A percentile compares a stretch with the other conserved stretches of the same genome.
Evolutionary conservation across 768 basidiomycete genomes (phyloP).

Genomic region (Pholiota microspora): DNA sequence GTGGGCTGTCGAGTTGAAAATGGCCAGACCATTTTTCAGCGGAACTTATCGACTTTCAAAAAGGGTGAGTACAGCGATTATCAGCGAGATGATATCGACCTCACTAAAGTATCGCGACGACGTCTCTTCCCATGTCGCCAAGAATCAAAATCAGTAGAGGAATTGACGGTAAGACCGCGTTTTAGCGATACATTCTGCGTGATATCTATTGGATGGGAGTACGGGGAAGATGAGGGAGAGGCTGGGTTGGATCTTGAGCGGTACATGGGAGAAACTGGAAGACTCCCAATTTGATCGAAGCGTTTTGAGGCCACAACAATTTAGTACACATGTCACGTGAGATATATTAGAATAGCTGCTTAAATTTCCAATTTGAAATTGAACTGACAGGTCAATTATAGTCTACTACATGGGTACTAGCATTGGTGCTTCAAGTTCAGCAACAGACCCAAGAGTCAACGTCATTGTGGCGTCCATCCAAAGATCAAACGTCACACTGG

Average conservation of each 20-base stretch:
- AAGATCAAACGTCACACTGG: not conserved
- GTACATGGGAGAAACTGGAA: conserved; percentile 3
- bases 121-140: conserved; percentile 56
- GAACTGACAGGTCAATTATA: too few species aligned
- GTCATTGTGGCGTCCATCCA: not conserved
- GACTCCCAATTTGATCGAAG: not conserved
- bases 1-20: conserved; percentile 1
- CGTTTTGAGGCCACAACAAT: not conserved
- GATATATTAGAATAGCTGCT: too few species aligned
- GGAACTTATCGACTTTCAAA: not conserved
- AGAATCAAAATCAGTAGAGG: conserved; percentile 39
- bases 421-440: too few species aligned
- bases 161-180: not conserved
- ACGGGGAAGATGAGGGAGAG: conserved; percentile 5
- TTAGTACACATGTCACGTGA: conserved; percentile 5
- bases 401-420: too few species aligned
- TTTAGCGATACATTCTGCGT: not conserved
- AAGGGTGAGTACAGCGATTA: not conserved
- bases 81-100: conserved; percentile 15
- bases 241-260: conserved; percentile 15
- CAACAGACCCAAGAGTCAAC: too few species aligned
- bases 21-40: conserved; percentile 2
- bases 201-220: not conserved
- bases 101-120: conserved; percentile 46
- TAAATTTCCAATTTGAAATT: too few species aligned